A percentile compares a stretch with the other conserved stretches of the same genome.
phyloP scores from a whole-genome alignment of 1,284 basidiomycete species.

The Cutaneotrichosporon sp. region DNA sequence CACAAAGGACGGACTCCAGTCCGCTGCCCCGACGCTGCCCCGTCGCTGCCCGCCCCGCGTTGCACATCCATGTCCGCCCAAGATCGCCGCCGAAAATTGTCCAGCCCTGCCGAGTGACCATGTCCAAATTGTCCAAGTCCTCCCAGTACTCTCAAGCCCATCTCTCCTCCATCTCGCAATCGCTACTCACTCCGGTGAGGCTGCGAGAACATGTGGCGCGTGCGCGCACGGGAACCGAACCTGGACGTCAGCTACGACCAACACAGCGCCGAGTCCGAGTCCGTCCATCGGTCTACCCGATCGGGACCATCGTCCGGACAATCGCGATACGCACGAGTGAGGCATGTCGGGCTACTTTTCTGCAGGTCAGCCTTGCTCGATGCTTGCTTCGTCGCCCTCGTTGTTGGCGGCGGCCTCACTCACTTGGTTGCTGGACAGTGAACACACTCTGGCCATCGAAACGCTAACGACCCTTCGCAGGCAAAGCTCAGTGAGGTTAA shows the following conservation, averaged over 20 bases:
- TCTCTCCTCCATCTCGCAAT: neutral
- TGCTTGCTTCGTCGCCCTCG: neutral
- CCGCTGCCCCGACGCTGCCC: too few species aligned
- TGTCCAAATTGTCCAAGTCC: neutral
- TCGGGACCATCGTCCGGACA: too few species aligned
- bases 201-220: constrained; percentile 98
- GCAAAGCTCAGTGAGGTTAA: neutral
- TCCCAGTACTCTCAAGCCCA: too few species aligned
- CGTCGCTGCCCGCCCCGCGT: too few species aligned
- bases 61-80: too few species aligned
- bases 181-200: too few species aligned
- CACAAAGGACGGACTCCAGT: too few species aligned
- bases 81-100: too few species aligned
- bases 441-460: neutral
- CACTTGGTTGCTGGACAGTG: constrained; percentile 1
- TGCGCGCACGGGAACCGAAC: constrained; percentile 99
- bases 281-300: too few species aligned
- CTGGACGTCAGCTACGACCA: neutral
- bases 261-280: too few species aligned
- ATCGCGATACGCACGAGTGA: constrained; percentile 51
- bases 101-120: too few species aligned
- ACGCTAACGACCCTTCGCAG: too few species aligned
- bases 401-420: neutral
- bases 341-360: constrained; percentile 69
- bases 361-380: neutral